Evolutionary conservation across 2,329 filamentous ascomycete species (phyloP).

Genomic region (Hirsutella thompsonii): DNA sequence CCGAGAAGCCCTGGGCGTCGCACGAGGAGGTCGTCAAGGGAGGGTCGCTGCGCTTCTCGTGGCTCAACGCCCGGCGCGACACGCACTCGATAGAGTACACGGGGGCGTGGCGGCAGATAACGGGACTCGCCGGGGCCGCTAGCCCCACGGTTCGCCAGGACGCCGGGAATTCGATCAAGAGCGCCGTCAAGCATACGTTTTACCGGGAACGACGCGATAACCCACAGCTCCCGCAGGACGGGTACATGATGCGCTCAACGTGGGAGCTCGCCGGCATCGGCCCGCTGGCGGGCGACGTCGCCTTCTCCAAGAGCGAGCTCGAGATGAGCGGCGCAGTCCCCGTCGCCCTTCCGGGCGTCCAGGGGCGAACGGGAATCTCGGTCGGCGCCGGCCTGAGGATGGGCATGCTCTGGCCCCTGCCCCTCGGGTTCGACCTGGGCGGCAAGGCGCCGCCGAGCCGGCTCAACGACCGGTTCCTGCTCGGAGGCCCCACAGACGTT

Average conservation of each 20-base stretch:
- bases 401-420: conserved; percentile 73
- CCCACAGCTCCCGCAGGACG: conserved; percentile 68
- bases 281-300: conserved; percentile 72
- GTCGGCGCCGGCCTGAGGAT: conserved; percentile 71
- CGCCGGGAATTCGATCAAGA: conserved; percentile 86
- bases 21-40: conserved; percentile 84
- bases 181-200: conserved; percentile 70
- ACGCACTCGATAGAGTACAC: conserved; percentile 71
- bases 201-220: conserved; percentile 71
- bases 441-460: conserved; percentile 53
- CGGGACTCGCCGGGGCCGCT: conserved; percentile 60
- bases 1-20: conserved; percentile 82
- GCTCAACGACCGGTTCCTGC: conserved; percentile 88
- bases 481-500: conserved; percentile 89
- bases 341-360: conserved; percentile 55
- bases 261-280: conserved; percentile 83
- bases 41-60: conserved; percentile 63
- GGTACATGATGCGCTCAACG: conserved; percentile 66
- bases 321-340: conserved; percentile 69
- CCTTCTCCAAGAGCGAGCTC: conserved; percentile 86
- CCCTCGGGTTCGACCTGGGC: conserved; percentile 41
- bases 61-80: conserved; percentile 51
- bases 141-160: conserved; percentile 73
- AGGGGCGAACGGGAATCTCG: conserved; percentile 62
- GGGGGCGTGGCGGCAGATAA: conserved; percentile 78